Evolutionary conservation across 2,329 filamentous ascomycete genomes (phyloP).

Genomic region (Neopestalotiopsis rosae): DNA sequence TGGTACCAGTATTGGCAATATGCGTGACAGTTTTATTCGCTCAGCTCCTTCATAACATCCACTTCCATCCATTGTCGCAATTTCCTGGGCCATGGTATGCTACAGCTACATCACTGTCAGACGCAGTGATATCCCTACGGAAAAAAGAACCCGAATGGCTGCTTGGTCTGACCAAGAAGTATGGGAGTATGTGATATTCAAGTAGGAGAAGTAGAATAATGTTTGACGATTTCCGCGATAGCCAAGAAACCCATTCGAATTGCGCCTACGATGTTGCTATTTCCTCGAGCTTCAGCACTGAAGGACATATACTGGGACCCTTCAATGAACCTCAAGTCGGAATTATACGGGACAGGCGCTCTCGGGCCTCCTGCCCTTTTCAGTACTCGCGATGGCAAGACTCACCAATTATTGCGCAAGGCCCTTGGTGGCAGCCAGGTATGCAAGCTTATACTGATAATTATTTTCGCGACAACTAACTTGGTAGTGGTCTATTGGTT

Average conservation of each 20-base stretch:
- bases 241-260: constrained; percentile 41
- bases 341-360: constrained; percentile 40
- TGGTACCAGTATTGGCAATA: neutral
- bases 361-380: constrained; percentile 42
- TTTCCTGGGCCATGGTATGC: constrained; percentile 29
- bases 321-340: constrained; percentile 39
- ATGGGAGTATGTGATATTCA: constrained; percentile 22
- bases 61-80: constrained; percentile 27
- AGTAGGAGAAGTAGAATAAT: neutral
- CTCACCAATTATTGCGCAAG: constrained; percentile 40
- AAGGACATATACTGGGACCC: constrained; percentile 46
- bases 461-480: neutral
- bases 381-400: constrained; percentile 33
- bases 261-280: constrained; percentile 41
- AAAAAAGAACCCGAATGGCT: constrained; percentile 29
- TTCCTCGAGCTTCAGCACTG: constrained; percentile 40
- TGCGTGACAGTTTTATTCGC: neutral
- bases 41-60: constrained; percentile 24
- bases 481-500: constrained; percentile 40
- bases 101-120: constrained; percentile 26
- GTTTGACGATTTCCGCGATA: constrained; percentile 22
- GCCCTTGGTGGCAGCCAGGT: constrained; percentile 34
- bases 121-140: constrained; percentile 25
- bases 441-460: too few species aligned
- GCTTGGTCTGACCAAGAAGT: constrained; percentile 27